These are phyloP conservation scores for Saccharata proteae DNA, from an alignment of 2,329 filamentous ascomycete genomes.

Conservation along the genomic window DNA sequence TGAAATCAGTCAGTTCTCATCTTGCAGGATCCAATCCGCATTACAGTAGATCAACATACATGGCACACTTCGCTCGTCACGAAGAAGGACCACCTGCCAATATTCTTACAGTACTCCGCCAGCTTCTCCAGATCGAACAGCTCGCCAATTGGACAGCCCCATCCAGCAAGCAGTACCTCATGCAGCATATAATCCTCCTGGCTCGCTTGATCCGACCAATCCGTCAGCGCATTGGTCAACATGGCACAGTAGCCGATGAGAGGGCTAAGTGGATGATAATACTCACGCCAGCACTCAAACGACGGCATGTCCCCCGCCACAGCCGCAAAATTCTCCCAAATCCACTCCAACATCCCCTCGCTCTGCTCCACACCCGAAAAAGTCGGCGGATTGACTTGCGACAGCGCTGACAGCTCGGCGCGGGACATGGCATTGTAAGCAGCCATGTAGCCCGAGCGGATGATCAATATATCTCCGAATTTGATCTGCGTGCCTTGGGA, in stretches of 20 bases:
- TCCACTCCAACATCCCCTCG: conserved; percentile 44
- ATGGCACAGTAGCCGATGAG: not conserved
- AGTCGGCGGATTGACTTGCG: conserved; percentile 7
- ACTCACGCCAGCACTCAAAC: conserved; percentile 44
- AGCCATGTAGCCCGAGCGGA: conserved; percentile 17
- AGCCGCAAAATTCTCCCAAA: conserved; percentile 54
- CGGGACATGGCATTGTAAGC: conserved; percentile 7
- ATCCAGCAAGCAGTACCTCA: conserved; percentile 16
- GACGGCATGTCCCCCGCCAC: conserved; percentile 49
- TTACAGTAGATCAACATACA: too few relatives aligned
- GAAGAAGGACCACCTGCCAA: conserved; percentile 27
- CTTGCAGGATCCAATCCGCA: too few relatives aligned
- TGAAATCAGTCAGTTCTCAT: too few relatives aligned
- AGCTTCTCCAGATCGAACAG: conserved; percentile 23
- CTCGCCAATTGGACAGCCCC: conserved; percentile 24
- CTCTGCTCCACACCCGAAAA: conserved; percentile 10
- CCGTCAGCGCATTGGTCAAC: not conserved
- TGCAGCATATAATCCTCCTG: conserved; percentile 9
- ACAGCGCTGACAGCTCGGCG: conserved; percentile 9
- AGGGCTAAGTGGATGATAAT: conserved; percentile 6
- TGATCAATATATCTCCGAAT: conserved; percentile 19
- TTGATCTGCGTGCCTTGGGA: conserved; percentile 13
- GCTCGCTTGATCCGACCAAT: conserved; percentile 6
- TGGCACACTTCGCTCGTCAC: conserved; percentile 46
- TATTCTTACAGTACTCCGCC: conserved; percentile 16